Evolutionary conservation across 441 rosid genomes (phyloP).

Genomic region (Adansonia rubrostipa): DNA sequence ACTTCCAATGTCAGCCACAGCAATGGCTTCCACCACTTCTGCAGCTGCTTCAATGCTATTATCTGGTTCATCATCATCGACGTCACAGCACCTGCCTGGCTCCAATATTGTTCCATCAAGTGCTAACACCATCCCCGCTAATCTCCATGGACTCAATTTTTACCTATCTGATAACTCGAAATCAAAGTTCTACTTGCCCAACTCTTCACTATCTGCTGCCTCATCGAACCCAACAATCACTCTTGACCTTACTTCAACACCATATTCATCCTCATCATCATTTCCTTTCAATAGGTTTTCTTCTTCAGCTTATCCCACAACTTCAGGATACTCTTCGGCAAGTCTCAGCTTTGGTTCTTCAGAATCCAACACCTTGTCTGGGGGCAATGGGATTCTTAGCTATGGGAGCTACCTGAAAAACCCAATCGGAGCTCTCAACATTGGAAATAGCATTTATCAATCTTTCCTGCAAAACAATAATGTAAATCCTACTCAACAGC

Average conservation of each 20-base stretch:
- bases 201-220: constrained; percentile 49
- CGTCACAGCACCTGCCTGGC: constrained; percentile 26
- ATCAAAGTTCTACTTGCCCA: constrained; percentile 51
- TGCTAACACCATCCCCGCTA: constrained; percentile 35
- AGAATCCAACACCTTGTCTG: constrained; percentile 42
- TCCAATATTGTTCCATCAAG: constrained; percentile 20
- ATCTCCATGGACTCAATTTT: constrained; percentile 63
- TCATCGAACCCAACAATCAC: constrained; percentile 62
- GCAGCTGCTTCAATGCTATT: constrained; percentile 88
- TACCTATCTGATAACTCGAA: constrained; percentile 56
- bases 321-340: constrained; percentile 40
- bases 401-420: constrained; percentile 42
- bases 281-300: constrained; percentile 39
- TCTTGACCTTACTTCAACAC: constrained; percentile 56
- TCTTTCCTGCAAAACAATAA: constrained; percentile 44
- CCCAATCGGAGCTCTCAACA: constrained; percentile 41
- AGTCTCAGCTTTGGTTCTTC: constrained; percentile 58
- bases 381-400: constrained; percentile 46
- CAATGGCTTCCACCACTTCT: constrained; percentile 91
- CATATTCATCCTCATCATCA: constrained; percentile 45
- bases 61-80: constrained; percentile 57
- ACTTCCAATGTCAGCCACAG: constrained; percentile 80
- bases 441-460: constrained; percentile 37
- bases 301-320: constrained; percentile 20
- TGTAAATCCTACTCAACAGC: constrained; percentile 35